Conservation (phyloP, 1,139 yeast species). For the Magnusiomyces sp. region DNA sequence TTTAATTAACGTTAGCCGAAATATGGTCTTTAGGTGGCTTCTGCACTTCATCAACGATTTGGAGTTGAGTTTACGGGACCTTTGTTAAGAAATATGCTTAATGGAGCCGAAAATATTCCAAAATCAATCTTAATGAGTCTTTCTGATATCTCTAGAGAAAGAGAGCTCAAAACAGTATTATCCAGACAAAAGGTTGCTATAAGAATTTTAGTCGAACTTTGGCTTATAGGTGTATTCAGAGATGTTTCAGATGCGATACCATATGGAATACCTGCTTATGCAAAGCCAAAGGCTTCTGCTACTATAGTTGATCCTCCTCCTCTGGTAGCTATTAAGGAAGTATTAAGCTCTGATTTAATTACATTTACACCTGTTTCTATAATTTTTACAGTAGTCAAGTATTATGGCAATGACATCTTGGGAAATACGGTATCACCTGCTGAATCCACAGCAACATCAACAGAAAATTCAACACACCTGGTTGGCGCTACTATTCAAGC, state of each 20-base stretch:
- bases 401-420: conserved; percentile 32
- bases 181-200: conserved; percentile 44
- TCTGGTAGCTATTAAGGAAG: conserved; percentile 45
- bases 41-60: conserved; percentile 75
- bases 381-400: conserved; percentile 45
- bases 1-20: background rate
- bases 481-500: conserved; percentile 21
- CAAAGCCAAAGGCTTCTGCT: conserved; percentile 23
- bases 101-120: conserved; percentile 38
- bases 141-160: conserved; percentile 31
- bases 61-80: conserved; percentile 43
- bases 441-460: conserved; percentile 1
- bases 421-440: conserved; percentile 2
- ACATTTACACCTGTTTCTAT: conserved; percentile 37
- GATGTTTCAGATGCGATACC: conserved; percentile 21
- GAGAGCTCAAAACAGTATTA: conserved; percentile 39
- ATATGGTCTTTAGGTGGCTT: conserved; percentile 36
- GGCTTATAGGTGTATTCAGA: conserved; percentile 42
- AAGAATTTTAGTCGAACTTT: conserved; percentile 53
- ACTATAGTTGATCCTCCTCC: conserved; percentile 36
- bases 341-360: conserved; percentile 41
- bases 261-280: conserved; percentile 36
- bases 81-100: conserved; percentile 42
- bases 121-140: conserved; percentile 27
- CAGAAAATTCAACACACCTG: conserved; percentile 7